phyloP scores from a whole-genome alignment of 768 basidiomycete species.

The Tricholomella constricta region DNA sequence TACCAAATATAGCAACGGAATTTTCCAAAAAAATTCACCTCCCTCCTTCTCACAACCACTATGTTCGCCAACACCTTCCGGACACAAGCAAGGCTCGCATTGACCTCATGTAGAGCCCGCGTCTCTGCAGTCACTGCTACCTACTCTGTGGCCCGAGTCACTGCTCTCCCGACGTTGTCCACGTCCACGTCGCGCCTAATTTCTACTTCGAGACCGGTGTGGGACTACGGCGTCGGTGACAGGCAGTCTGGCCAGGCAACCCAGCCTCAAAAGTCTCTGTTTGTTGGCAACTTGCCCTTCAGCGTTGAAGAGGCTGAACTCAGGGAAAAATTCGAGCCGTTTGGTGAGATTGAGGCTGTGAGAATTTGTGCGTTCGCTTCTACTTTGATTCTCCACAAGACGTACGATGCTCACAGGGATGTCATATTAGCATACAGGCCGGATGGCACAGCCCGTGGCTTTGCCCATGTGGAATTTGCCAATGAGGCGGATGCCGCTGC shows the following conservation, averaged over 20 bases:
- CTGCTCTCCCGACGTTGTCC: not conserved
- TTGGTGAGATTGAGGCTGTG: conserved; percentile 41
- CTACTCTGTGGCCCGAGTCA: not conserved
- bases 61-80: conserved; percentile 43
- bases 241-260: not conserved
- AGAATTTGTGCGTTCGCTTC: conserved; percentile 39
- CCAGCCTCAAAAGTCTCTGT: conserved; percentile 42
- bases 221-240: not conserved
- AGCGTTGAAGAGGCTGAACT: conserved; percentile 41
- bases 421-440: conserved; percentile 24
- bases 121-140: conserved; percentile 3
- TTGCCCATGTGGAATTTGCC: conserved; percentile 47
- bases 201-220: conserved; percentile 19
- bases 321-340: conserved; percentile 40
- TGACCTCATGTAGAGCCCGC: conserved; percentile 26
- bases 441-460: conserved; percentile 43
- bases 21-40: conserved; percentile 6
- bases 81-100: conserved; percentile 34
- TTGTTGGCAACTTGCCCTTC: conserved; percentile 58
- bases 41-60: conserved; percentile 13
- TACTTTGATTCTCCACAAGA: not conserved
- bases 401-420: not conserved
- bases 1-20: conserved; percentile 8
- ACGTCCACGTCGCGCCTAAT: conserved; percentile 13
- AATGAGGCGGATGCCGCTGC: conserved; percentile 36